These are phyloP conservation scores for Cicer pinnatifidum DNA, from an alignment of 306 rosid species.

Conservation along the genomic window DNA sequence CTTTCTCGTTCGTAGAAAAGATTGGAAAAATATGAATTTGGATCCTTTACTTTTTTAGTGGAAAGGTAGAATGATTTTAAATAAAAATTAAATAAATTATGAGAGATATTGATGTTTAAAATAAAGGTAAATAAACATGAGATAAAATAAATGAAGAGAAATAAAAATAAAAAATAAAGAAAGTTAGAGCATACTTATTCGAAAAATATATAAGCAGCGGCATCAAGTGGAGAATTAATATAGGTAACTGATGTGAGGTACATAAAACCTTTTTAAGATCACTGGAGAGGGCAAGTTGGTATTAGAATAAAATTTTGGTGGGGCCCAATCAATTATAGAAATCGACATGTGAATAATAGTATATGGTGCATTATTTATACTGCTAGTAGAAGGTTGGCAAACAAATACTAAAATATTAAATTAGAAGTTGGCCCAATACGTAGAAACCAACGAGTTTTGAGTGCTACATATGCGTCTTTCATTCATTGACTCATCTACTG, in stretches of 20 bases:
- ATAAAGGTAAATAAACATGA: too few species aligned
- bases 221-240: constrained; percentile 47
- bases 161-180: too few species aligned
- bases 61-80: too few species aligned
- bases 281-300: constrained; percentile 39
- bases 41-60: too few species aligned
- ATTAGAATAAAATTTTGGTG: constrained; percentile 34
- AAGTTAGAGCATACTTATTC: too few species aligned
- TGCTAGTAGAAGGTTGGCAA: constrained; percentile 35
- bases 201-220: constrained; percentile 35
- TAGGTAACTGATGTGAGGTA: constrained; percentile 49
- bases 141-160: too few species aligned
- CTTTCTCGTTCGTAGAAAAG: constrained; percentile 50
- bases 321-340: constrained; percentile 25
- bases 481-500: constrained; percentile 41
- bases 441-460: constrained; percentile 41
- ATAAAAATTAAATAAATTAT: too few species aligned
- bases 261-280: constrained; percentile 29
- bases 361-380: constrained; percentile 35
- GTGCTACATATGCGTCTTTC: constrained; percentile 49
- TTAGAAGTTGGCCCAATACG: constrained; percentile 49
- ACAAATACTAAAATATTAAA: constrained; percentile 30
- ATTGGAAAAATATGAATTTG: background rate
- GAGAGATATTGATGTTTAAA: too few species aligned
- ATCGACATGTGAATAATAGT: constrained; percentile 32